These are phyloP conservation scores for Porodaedalea pini DNA, from an alignment of 1,284 basidiomycete genomes.

Conservation along the genomic window DNA sequence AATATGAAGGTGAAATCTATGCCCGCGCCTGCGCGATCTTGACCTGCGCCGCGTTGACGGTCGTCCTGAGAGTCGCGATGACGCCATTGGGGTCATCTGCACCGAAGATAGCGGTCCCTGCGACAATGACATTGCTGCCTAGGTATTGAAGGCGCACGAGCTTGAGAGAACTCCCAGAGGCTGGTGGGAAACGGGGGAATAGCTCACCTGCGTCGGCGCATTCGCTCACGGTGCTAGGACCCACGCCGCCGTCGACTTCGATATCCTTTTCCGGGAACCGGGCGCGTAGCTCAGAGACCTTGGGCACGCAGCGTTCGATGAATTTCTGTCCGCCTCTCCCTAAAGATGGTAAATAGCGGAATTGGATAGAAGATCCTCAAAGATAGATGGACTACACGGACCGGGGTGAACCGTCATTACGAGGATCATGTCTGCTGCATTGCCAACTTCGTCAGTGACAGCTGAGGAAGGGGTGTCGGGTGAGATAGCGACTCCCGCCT, in stretches of 20 bases:
- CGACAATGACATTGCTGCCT: slow-evolving; percentile 98
- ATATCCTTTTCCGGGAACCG: slow-evolving; percentile 94
- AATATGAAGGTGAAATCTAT: neutral
- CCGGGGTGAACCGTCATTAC: slow-evolving; percentile 98
- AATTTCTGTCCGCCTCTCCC: slow-evolving; percentile 97
- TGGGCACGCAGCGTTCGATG: slow-evolving; percentile 87
- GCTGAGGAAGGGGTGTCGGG: slow-evolving; percentile 85
- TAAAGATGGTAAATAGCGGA: slow-evolving; percentile 28
- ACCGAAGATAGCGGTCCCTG: slow-evolving; percentile 94
- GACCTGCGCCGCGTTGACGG: slow-evolving; percentile 68
- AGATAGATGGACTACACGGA: slow-evolving; percentile 28
- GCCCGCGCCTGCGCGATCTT: slow-evolving; percentile 32
- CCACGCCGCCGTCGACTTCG: slow-evolving; percentile 96
- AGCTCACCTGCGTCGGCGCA: slow-evolving; percentile 87
- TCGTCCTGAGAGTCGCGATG: slow-evolving; percentile 68
- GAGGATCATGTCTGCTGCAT: slow-evolving; percentile 86
- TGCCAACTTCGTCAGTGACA: slow-evolving; percentile 80
- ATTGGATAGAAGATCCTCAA: neutral
- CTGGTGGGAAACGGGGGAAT: slow-evolving; percentile 3
- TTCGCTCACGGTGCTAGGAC: slow-evolving; percentile 82
- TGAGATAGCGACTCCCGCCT: slow-evolving; percentile 91
- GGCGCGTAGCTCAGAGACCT: slow-evolving; percentile 87
- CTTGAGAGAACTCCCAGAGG: slow-evolving; percentile 12
- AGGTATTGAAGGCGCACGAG: slow-evolving; percentile 7
- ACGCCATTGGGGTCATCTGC: slow-evolving; percentile 77